Evolutionary conservation across 257 asterid species (phyloP), one percentile per base, ranked within the genome.

Genomic region (Przewalskia tangutica): DNA sequence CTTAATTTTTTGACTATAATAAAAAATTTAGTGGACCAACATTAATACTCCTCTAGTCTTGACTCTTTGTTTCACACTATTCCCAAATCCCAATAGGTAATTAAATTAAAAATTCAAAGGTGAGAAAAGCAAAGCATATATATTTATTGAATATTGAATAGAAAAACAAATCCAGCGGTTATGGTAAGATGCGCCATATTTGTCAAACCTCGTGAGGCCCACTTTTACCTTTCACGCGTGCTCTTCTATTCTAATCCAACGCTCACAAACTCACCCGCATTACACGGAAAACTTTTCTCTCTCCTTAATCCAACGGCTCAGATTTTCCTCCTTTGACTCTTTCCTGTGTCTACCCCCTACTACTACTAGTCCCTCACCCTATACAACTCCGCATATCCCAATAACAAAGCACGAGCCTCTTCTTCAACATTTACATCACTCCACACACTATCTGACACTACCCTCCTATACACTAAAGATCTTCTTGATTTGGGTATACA

Each of bases 141-240:
- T 56, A 17, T 23, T 23, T 59, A 5, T n/a, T 60, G 36, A 54
- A 60, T 60, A n/a, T n/a, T 7, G 7, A 58, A 58, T 55, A 62
- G 6, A 10, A 73, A 81, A 63, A 44, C 38, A 85, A 87, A 87
- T 86, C 88, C 84, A 85, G 85, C 82, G 86, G 86, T 85, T 65
- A 82, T 76, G n/a, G 62, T 75, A 27, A 75, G 80, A 7, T 23
- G 79, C 62, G 79, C 46, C 80, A 75, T 75, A 77, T 86, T 88
- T 92, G 97, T 92, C 97, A 90, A 92, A 92, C 92, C 91, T 84
- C 90, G 91, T 88, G 90, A 85, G 89, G 77, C 90, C 87, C 82
- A 81, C 87, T 81, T 27, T 82, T n/a, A n/a, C 38, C 82, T 48
- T 20, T 89, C 95, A 91, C 93, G 97, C 93, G 95, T 92, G 97